Base-by-base conservation (phyloP, 148 eudicot species). In the Cornus kousa region DNA sequence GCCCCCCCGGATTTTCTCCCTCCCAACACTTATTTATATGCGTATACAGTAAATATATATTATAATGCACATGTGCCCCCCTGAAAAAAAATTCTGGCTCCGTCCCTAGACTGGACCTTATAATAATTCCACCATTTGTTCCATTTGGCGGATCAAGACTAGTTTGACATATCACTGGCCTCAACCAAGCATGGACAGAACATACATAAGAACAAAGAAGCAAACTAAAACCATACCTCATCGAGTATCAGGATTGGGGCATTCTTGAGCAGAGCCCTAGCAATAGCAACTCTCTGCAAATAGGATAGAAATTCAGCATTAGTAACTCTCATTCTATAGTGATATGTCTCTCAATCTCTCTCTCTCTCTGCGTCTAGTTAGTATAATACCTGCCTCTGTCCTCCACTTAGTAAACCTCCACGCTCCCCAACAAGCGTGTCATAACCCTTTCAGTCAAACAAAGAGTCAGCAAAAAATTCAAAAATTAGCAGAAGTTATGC, bases 391-490 rank as follows among this genome's bases (percentile, higher is more conserved):
- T 93, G 99, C 64, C 98, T 86, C 87, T 96, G 98, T 59, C 99
- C 99, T 50, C 99, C 99, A 83, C 99, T 96, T 48, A 96, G 80
- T 70, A 96, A 81, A 67, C 99, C 99, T 79, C 99, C 99, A 72
- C 98, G 96, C 83, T 96, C 99, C 70, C 99, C 99, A 82, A 96
- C 99, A 71, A 89, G 90, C 43, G 99, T 95, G 86, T 96, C 99
- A 85, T 96, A 96, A 72, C 99, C 99, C 99, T 96, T 66, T 76
- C n/a, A 31, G 72, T 67, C 24, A 67, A 68, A 22, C 53, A 81
- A 6, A 82, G 32, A 74, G 48, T 80, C 23, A 78, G 80, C 65
- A 74, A 73, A 72, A 75, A 80, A 11, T 77, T 71, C 35, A 70
- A 35, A 32, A 77, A 79, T 77, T 72, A 85, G 77, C 12, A 75